Evolutionary conservation across 129 eudicot species (phyloP).

Genomic region (Pittosporum tobira): DNA sequence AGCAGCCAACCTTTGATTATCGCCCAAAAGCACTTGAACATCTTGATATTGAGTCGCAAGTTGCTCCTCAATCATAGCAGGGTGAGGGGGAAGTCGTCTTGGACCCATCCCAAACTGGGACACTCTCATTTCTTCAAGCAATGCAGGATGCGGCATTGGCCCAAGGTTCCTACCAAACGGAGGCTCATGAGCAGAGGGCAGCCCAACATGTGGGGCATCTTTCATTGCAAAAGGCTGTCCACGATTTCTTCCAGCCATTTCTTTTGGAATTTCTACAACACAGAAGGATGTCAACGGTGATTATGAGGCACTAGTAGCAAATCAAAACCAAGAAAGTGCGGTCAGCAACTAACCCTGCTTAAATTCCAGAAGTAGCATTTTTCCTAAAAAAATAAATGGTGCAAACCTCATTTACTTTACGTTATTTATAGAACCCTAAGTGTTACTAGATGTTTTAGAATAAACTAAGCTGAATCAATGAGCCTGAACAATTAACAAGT

Average conservation of each 20-base stretch:
- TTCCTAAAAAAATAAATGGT: too few relatives aligned
- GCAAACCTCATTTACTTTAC: too few relatives aligned
- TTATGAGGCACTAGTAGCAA: too few relatives aligned
- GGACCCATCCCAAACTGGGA: slow-evolving; percentile 59
- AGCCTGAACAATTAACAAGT: too few relatives aligned
- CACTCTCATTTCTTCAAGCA: slow-evolving; percentile 83
- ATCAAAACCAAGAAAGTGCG: too few relatives aligned
- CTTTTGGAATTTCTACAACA: neutral
- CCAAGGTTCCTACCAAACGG: slow-evolving; percentile 52
- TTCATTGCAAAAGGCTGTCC: slow-evolving; percentile 73
- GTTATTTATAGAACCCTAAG: too few relatives aligned
- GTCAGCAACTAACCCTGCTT: too few relatives aligned
- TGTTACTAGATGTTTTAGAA: too few relatives aligned
- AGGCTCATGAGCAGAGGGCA: slow-evolving; percentile 49
- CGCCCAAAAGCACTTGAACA: slow-evolving; percentile 62
- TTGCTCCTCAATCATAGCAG: slow-evolving; percentile 71
- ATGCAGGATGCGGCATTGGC: slow-evolving; percentile 61
- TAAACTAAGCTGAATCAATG: too few relatives aligned
- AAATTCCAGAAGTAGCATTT: too few relatives aligned
- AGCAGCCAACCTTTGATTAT: slow-evolving; percentile 89
- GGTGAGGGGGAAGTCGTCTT: slow-evolving; percentile 77
- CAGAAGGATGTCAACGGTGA: too few relatives aligned
- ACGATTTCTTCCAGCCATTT: slow-evolving; percentile 79
- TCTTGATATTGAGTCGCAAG: slow-evolving; percentile 76
- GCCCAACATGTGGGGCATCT: slow-evolving; percentile 47